Evolutionary conservation across 1,284 basidiomycete genomes (phyloP).

Genomic region (Heterobasidion occidentale): DNA sequence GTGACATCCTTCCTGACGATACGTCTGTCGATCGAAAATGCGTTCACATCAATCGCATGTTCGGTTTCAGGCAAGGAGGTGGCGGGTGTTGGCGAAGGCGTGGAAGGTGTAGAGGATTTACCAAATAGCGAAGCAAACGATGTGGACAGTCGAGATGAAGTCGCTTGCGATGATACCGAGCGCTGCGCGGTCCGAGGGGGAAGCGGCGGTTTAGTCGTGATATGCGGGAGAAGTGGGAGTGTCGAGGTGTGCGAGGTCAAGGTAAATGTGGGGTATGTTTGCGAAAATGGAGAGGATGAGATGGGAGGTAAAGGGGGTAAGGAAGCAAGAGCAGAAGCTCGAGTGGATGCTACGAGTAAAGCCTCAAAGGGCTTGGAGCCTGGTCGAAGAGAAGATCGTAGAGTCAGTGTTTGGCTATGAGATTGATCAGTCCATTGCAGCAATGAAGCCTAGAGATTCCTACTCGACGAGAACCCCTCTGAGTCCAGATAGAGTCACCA

Average conservation of each 20-base stretch:
- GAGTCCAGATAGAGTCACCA: slow-evolving; percentile 78
- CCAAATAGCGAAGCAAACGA: slow-evolving; percentile 66
- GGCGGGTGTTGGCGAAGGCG: slow-evolving; percentile 19
- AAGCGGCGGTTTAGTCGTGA: slow-evolving; percentile 48
- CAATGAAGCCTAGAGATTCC: slow-evolving; percentile 13
- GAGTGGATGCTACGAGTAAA: slow-evolving; percentile 45
- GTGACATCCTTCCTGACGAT: slow-evolving; percentile 51
- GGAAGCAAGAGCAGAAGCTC: slow-evolving; percentile 39
- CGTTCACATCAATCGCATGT: slow-evolving; percentile 42
- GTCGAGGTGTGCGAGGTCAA: slow-evolving; percentile 41
- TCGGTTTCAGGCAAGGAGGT: slow-evolving; percentile 19
- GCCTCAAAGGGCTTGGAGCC: slow-evolving; percentile 54
- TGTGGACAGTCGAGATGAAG: slow-evolving; percentile 42
- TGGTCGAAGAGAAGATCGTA: slow-evolving; percentile 59
- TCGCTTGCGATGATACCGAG: slow-evolving; percentile 8
- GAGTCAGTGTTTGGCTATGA: slow-evolving; percentile 46
- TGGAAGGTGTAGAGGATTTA: slow-evolving; percentile 26
- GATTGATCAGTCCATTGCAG: background rate
- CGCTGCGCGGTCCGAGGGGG: slow-evolving; percentile 45
- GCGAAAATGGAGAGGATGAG: slow-evolving; percentile 20
- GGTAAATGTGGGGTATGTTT: slow-evolving; percentile 44
- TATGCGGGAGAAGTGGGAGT: slow-evolving; percentile 63
- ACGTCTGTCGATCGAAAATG: slow-evolving; percentile 46
- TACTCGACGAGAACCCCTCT: slow-evolving; percentile 60
- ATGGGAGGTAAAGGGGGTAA: slow-evolving; percentile 39